These are phyloP conservation scores for Arabidopsis suecica DNA, from an alignment of 345 rosid genomes.

Conservation along the genomic window DNA sequence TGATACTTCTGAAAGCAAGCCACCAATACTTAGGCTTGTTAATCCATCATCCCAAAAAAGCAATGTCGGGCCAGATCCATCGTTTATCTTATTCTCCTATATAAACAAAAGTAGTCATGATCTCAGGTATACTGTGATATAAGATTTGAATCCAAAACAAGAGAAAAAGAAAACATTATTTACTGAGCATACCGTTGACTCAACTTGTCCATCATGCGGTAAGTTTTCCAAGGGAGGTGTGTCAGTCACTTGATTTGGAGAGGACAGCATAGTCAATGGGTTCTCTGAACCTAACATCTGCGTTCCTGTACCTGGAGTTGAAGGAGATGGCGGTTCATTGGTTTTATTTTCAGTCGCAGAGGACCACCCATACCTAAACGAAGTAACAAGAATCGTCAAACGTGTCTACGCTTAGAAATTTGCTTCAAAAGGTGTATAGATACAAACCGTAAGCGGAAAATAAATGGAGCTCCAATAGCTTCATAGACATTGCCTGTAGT, in stretches of 20 bases:
- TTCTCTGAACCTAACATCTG: conserved; percentile 40
- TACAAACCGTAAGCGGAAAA: conserved; percentile 80
- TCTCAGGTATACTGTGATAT: neutral
- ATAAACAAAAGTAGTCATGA: conserved; percentile 35
- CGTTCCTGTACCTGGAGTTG: conserved; percentile 41
- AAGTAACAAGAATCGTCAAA: conserved; percentile 37
- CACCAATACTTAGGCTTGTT: conserved; percentile 81
- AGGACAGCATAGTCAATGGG: conserved; percentile 39
- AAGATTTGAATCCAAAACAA: conserved; percentile 11
- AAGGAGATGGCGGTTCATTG: conserved; percentile 39
- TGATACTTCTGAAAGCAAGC: conserved; percentile 82
- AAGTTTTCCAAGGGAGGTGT: conserved; percentile 42
- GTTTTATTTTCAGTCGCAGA: conserved; percentile 44
- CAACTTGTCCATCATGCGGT: conserved; percentile 42
- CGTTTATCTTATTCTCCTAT: conserved; percentile 53
- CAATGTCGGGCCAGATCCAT: conserved; percentile 47
- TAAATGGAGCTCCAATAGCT: conserved; percentile 68
- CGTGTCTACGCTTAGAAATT: conserved; percentile 10
- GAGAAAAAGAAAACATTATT: neutral
- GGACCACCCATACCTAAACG: conserved; percentile 84
- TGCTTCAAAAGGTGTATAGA: conserved; percentile 19
- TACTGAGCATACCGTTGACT: conserved; percentile 49
- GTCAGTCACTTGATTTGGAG: conserved; percentile 43
- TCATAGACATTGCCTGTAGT: conserved; percentile 64
- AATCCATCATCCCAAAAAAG: conserved; percentile 72